phyloP scores from a whole-genome alignment of 2,329 filamentous ascomycete species.

The Aspergillus brunneoviolaceus region DNA sequence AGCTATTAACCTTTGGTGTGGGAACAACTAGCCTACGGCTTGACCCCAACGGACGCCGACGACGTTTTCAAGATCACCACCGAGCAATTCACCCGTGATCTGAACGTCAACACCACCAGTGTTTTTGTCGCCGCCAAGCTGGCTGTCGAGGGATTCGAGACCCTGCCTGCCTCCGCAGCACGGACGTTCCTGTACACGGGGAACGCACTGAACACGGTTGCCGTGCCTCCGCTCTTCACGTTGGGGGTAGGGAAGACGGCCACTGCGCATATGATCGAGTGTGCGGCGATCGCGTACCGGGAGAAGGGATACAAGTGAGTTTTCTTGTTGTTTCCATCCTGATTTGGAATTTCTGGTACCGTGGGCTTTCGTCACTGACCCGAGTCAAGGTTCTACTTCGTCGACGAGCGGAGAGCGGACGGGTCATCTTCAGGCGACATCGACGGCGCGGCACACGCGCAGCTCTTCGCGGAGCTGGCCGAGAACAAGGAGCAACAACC shows the following conservation, averaged over 20 bases:
- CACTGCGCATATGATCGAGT: background rate
- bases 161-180: background rate
- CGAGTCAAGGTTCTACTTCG: background rate
- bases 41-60: background rate
- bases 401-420: background rate
- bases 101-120: slow-evolving; percentile 4
- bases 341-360: background rate
- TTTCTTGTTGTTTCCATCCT: background rate
- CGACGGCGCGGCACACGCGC: slow-evolving; percentile 2
- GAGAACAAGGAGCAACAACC: background rate
- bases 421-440: background rate
- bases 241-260: background rate
- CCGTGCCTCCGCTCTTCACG: background rate
- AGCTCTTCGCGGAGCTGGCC: slow-evolving; percentile 1
- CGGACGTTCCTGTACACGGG: slow-evolving; percentile 9
- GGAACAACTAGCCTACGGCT: background rate
- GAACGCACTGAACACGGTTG: background rate
- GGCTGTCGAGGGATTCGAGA: background rate
- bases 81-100: background rate
- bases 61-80: background rate
- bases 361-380: background rate
- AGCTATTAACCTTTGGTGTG: background rate
- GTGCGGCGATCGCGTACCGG: background rate
- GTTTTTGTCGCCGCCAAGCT: slow-evolving; percentile 1
- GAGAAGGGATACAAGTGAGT: background rate